Percentiles rank a stretch among this genome's conserved stretches.
phyloP scores from a whole-genome alignment of 805 yeast genomes.

The Starmerella scarabaei region DNA sequence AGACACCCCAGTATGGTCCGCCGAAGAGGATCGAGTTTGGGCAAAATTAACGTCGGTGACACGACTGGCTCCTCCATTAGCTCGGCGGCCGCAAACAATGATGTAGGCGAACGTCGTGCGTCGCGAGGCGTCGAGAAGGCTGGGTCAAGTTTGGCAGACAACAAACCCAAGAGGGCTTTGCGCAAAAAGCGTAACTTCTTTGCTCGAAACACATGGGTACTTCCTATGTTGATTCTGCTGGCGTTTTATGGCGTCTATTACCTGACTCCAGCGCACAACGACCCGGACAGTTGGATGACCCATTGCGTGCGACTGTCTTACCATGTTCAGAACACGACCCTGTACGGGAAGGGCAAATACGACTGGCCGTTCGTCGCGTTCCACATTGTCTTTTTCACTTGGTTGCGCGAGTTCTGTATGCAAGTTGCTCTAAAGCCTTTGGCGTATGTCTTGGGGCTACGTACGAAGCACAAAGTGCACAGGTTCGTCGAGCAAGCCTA shows the following conservation, averaged over 20 bases:
- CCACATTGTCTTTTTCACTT: conserved; percentile 79
- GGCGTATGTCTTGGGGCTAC: conserved; percentile 43
- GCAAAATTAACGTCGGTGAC: conserved; percentile 22
- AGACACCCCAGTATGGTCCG: no score
- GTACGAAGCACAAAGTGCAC: conserved; percentile 41
- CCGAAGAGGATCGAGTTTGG: conserved; percentile 21
- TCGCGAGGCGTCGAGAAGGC: background rate
- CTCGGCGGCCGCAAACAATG: conserved; percentile 14
- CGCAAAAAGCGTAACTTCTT: background rate
- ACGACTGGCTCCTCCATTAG: conserved; percentile 22
- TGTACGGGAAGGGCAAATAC: conserved; percentile 75
- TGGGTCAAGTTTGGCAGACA: no score
- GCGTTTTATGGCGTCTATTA: conserved; percentile 11
- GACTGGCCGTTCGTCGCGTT: conserved; percentile 71
- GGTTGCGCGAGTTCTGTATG: conserved; percentile 83
- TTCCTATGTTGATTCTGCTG: conserved; percentile 16
- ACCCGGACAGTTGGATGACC: conserved; percentile 19
- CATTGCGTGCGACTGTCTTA: conserved; percentile 16
- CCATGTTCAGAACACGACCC: conserved; percentile 30
- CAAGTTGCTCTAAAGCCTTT: conserved; percentile 64
- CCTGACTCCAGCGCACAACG: conserved; percentile 10
- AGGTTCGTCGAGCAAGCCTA: conserved; percentile 93
- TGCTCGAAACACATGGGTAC: conserved; percentile 17
- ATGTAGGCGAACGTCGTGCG: conserved; percentile 11
- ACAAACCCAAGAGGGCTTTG: background rate